Base-by-base conservation (phyloP, 2,329 filamentous ascomycete genomes). In the Zelopaecilomyces penicillatus region DNA sequence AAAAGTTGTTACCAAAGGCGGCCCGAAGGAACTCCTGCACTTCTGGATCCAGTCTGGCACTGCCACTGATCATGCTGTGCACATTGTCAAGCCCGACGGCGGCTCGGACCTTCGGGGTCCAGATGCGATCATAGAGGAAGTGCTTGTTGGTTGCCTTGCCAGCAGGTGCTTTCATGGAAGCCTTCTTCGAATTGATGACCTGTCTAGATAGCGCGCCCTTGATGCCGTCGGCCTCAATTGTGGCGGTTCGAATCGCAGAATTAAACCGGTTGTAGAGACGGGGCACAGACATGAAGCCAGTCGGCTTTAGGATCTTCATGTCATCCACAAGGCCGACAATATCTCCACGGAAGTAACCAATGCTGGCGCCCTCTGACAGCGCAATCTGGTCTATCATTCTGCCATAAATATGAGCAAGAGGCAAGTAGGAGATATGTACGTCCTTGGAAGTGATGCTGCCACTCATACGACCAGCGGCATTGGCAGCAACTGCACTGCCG, bases 301-400 rank as follows among this genome's bases (percentile, higher is more conserved):
- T 93, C 0, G 93, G 93, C 47, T 82, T 80, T 45, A 98, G 73
- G 34, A 88, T 64, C 71, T 97, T 95, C 68, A 98, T 67, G 60
- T 98, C 93, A 47, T 98, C 93, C 1, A 94, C 82, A 12, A 98
- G 71, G 51, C 86, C 85, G 9, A 85, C 61, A 50, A 96, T 83
- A 59, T 96, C 88, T 44, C 93, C 93, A 55, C 93, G 87, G 76
- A 96, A 98, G 65, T 91, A 98, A 9, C 91, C 93, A 55, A 96
- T 82, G 6, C 79, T 70, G 31, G 78, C 79, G 44, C 88, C 90
- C 42, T 78, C 74, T 57, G 84, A 79, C 11, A 96, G 71, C 10
- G 80, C 77, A 4, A 74, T 71, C 62, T 94, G 85, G 62, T 98
- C 93, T 35, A 82, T 73, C 53, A 96, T 74, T 44, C 93, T 84